These are phyloP conservation scores for Claviceps humidiphila DNA, from an alignment of 2,329 filamentous ascomycete genomes.

Conservation along the genomic window DNA sequence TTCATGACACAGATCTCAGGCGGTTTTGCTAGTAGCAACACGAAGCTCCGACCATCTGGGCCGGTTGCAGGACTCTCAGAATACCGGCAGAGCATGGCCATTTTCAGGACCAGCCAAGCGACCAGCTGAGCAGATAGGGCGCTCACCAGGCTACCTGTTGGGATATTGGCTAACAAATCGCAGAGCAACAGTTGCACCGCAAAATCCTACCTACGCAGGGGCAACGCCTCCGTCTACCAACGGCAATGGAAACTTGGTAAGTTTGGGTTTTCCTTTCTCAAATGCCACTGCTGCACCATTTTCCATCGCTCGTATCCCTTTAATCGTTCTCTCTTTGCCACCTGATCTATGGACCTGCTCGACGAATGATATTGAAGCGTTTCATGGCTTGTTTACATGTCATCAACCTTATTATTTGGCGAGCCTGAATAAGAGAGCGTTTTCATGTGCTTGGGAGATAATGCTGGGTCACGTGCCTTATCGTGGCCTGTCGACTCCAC, in stretches of 20 bases:
- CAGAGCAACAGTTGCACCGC: conserved; percentile 10
- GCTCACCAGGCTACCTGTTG: neutral
- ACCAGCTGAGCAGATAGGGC: neutral
- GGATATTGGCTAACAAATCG: conserved; percentile 4
- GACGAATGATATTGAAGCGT: neutral
- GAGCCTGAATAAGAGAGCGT: neutral
- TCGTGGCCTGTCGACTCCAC: conserved; percentile 4
- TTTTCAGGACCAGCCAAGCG: too few relatives aligned
- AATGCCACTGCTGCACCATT: neutral
- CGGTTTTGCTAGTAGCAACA: neutral
- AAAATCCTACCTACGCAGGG: conserved; percentile 15
- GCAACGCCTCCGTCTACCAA: conserved; percentile 27
- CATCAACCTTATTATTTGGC: neutral
- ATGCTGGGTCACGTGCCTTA: conserved; percentile 18
- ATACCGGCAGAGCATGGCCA: too few relatives aligned
- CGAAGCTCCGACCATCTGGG: neutral
- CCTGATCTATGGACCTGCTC: neutral
- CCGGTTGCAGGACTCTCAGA: neutral
- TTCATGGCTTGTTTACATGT: neutral
- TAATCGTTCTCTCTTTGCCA: neutral
- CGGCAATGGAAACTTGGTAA: conserved; percentile 27
- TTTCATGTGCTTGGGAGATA: conserved; percentile 7
- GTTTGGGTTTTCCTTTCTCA: conserved; percentile 10
- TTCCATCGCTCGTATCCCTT: neutral
- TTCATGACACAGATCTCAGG: too few relatives aligned